Base-by-base conservation (phyloP, 768 basidiomycete species). In the Trametes cubensis region DNA sequence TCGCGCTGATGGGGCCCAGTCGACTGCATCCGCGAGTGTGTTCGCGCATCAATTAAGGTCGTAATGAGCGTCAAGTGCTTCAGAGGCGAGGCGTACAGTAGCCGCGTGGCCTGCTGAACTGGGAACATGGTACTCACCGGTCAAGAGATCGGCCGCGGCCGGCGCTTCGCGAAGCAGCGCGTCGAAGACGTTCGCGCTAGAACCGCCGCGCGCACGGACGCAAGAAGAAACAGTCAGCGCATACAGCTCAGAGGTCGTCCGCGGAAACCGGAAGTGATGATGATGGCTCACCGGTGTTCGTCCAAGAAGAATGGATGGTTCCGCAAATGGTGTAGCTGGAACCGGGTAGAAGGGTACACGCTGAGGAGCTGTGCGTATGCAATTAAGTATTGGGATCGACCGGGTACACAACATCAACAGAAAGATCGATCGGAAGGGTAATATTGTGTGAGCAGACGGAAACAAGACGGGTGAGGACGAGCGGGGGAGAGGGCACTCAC, bases 221-320 rank as follows among this genome's bases (percentile, higher is more conserved):
- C 28, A 30, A 30, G n/a, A n/a, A n/a, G n/a, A 34, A 34, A 34
- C 5, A 34, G 34, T 60, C 44, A 52, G 58, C 41, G 50, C 30
- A 30, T n/a, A n/a, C 26, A 38, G 47, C 56, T 26, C 42, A n/a
- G n/a, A n/a, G n/a, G n/a, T 44, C 28, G 3, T 44, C 38, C 30
- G 51, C 11, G 49, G 41, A 20, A n/a, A 39, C 3, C 34, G 3
- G n/a, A 48, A 13, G 28, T 18, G 4, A n/a, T 38, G 25, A 17
- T 13, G 20, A 40, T 21, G 17, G 26, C 67, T 59, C 40, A 68
- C 67, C 62, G 64, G 45, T 59, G 61, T 49, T 66, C 65, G 57
- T 67, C 66, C 23, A 61, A 20, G 59, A 69, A 69, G 63, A 62
- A 69, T 11, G 48, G 46, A 49, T 65, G 68, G n/a, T 64, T 26